Percentiles rank a stretch among this genome's conserved stretches.
Evolutionary conservation across 2,329 filamentous ascomycete species (phyloP).

Genomic region (Pseudopithomyces maydicus): DNA sequence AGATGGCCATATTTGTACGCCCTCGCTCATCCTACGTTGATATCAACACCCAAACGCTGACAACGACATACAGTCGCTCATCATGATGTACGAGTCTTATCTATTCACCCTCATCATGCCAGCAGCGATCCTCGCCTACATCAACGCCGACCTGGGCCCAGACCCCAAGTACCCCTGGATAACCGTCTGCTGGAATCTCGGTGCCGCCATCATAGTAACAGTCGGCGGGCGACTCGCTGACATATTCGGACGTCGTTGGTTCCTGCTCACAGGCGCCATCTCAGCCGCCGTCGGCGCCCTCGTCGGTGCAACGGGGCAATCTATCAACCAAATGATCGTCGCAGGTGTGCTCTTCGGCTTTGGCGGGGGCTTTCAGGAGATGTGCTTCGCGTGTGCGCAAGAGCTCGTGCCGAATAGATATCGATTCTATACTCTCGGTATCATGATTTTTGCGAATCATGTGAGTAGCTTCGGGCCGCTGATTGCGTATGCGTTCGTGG

Average conservation of each 20-base stretch:
- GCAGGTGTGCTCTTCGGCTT: constrained; percentile 28
- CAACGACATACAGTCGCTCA: constrained; percentile 17
- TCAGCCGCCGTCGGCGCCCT: constrained; percentile 28
- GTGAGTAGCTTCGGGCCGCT: constrained; percentile 36
- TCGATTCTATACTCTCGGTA: constrained; percentile 35
- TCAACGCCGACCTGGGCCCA: constrained; percentile 43
- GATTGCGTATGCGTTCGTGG: constrained; percentile 42
- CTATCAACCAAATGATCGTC: constrained; percentile 32
- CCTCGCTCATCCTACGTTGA: background rate
- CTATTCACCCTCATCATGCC: constrained; percentile 46
- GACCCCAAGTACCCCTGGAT: constrained; percentile 45
- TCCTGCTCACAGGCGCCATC: constrained; percentile 38
- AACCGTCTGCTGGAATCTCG: constrained; percentile 33
- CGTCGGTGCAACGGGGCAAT: constrained; percentile 30
- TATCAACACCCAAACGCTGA: background rate
- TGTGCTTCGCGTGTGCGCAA: constrained; percentile 30
- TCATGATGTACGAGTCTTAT: constrained; percentile 29
- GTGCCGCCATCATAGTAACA: constrained; percentile 42
- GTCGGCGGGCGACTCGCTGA: constrained; percentile 35
- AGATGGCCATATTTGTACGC: constrained; percentile 18
- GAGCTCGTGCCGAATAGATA: constrained; percentile 36
- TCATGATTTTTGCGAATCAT: constrained; percentile 40
- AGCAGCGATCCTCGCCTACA: constrained; percentile 38
- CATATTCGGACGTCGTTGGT: constrained; percentile 37
- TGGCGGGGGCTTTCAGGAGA: constrained; percentile 32